Percentiles rank a stretch among this genome's conserved stretches.
Evolutionary conservation across 169 alveolate species (phyloP).

Genomic region (Prorocentrum cordatum): DNA sequence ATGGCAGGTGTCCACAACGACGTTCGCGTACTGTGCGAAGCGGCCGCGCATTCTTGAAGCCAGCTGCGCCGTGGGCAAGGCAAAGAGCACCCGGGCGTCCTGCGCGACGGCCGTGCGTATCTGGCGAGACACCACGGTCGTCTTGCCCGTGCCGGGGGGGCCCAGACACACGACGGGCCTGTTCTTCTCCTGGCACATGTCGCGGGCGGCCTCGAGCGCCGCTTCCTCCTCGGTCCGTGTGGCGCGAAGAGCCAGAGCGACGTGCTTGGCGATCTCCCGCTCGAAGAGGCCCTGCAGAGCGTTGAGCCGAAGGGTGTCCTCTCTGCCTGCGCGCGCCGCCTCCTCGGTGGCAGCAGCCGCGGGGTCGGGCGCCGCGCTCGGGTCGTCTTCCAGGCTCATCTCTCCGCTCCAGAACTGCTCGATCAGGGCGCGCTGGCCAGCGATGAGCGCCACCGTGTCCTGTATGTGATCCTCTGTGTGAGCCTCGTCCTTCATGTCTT

Average conservation of each 20-base stretch:
- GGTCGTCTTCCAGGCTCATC: neutral
- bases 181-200: neutral
- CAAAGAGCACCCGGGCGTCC: neutral
- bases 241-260: neutral
- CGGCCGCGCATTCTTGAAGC: neutral
- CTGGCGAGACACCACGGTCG: neutral
- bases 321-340: too few relatives aligned
- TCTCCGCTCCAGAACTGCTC: neutral
- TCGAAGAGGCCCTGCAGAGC: too few relatives aligned
- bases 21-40: neutral
- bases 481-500: neutral
- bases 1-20: neutral
- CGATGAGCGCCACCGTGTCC: neutral
- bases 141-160: slow-evolving; percentile 6
- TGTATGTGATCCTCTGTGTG: neutral
- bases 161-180: neutral
- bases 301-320: too few relatives aligned
- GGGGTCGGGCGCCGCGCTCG: neutral
- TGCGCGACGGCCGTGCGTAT: neutral
- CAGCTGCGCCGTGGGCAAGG: neutral
- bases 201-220: neutral
- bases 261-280: too few relatives aligned
- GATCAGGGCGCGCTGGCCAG: neutral
- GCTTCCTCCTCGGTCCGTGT: neutral
- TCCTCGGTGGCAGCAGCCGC: neutral